Evolutionary conservation across 345 rosid genomes (phyloP), one percentile per base, ranked within the genome.

Genomic region (Turritis glabra): DNA sequence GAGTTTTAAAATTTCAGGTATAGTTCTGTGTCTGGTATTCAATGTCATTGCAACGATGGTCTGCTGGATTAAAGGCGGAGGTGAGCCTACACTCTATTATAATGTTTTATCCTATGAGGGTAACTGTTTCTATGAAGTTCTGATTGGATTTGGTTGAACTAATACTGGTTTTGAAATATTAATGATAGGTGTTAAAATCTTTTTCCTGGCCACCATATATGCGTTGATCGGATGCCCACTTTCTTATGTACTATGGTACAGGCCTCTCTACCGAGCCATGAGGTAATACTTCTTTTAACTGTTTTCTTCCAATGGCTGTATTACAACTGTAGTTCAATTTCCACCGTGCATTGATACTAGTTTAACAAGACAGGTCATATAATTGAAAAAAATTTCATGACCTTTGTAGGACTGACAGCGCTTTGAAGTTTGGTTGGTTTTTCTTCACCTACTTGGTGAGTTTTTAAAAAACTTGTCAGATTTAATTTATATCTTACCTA

Each of bases 261-360:
- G 97, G 84, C 99, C 99, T 25, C 88, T 96, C 14, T 96, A 92
- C 82, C 87, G 96, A 77, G 99, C 92, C 67, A 92, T 96, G 97
- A 89, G 95, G 99, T 83, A 80, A 59, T 17, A 6, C 5, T 21
- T 22, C 46, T 57, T 38, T 47, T 21, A 15, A 2, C 22, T 53
- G 27, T 19, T 41, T 41, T 56, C 53, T 56, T 19, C 29, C 32
- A 64, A 7, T 64, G 3, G n/a, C 35, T 47, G 9, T 21, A 12
- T 25, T 17, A 32, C 46, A 23, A 8, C 2, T 11, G 29, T 33
- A 14, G 17, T 33, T 32, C 13, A 37, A 21, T 0, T 13, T n/a
- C 18, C 7, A 48, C 38, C 2, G 3, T 37, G 15, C 59, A 50
- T 60, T 48, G 29, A 35, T 50, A 30, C 26, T 71, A 37, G 21